phyloP scores from a whole-genome alignment of 106 monocot species.

The Narthecium ossifragum region DNA sequence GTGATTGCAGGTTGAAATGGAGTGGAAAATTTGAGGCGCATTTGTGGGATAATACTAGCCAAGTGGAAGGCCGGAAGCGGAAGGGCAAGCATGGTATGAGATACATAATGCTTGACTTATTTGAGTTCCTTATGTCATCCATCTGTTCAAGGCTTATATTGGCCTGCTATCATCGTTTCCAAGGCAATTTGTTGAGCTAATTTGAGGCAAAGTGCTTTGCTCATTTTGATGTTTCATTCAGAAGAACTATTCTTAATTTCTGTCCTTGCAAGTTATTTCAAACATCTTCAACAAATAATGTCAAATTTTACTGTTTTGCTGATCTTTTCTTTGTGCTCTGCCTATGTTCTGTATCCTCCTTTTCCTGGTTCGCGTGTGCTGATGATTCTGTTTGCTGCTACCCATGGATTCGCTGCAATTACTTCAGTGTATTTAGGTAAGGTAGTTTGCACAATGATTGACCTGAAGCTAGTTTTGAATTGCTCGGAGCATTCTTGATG shows the following conservation, averaged over 20 bases:
- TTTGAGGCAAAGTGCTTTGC: not conserved
- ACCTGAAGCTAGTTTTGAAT: not conserved
- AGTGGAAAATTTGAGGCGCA: conserved; percentile 79
- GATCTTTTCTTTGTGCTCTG: not conserved
- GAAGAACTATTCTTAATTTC: not conserved
- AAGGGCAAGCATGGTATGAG: conserved; percentile 62
- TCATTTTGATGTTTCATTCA: too few species aligned
- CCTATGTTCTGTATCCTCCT: not conserved
- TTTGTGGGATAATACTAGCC: conserved; percentile 59
- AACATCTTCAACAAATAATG: too few species aligned
- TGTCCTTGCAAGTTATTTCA: not conserved
- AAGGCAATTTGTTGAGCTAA: too few species aligned
- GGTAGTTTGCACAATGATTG: not conserved
- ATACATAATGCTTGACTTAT: not conserved
- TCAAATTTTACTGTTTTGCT: not conserved
- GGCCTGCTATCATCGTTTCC: not conserved
- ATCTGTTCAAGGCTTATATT: not conserved
- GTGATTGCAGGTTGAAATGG: conserved; percentile 49
- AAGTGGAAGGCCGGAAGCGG: conserved; percentile 50
- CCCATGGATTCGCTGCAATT: not conserved
- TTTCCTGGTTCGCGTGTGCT: not conserved
- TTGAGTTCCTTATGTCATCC: not conserved
- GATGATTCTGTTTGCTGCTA: not conserved
- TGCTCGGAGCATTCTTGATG: not conserved
- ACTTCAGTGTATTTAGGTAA: conserved; percentile 69